These are phyloP conservation scores for Cladosporium sp. DNA, from an alignment of 2,329 filamentous ascomycete species.

Conservation along the genomic window DNA sequence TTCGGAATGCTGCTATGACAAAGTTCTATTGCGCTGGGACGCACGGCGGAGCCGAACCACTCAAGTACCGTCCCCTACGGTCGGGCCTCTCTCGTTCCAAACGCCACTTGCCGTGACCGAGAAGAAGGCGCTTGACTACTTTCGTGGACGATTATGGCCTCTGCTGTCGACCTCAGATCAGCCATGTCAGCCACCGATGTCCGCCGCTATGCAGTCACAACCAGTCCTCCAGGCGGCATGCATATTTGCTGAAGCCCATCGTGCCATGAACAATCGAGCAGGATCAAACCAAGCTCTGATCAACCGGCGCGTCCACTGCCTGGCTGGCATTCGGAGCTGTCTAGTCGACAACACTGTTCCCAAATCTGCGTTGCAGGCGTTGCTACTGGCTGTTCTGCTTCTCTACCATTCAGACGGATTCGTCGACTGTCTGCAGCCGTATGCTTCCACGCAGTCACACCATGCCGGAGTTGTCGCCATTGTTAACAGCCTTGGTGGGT, in stretches of 20 bases:
- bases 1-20: conserved; percentile 9
- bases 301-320: conserved; percentile 6
- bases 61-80: background rate
- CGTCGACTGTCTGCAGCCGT: conserved; percentile 7
- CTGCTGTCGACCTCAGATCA: conserved; percentile 9
- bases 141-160: conserved; percentile 6
- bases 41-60: conserved; percentile 3
- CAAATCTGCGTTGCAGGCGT: conserved; percentile 5
- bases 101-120: conserved; percentile 8
- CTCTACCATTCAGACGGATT: conserved; percentile 10
- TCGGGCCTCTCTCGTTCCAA: conserved; percentile 9
- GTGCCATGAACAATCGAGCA: conserved; percentile 7
- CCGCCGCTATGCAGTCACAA: conserved; percentile 4
- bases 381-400: conserved; percentile 5
- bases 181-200: conserved; percentile 10
- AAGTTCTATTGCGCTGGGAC: conserved; percentile 8
- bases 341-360: background rate
- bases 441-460: conserved; percentile 6
- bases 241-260: conserved; percentile 9
- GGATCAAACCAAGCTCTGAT: conserved; percentile 6
- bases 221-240: conserved; percentile 8
- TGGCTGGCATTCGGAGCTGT: conserved; percentile 1
- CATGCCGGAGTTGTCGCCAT: conserved; percentile 9
- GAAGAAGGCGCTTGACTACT: conserved; percentile 10
- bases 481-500: conserved; percentile 3